A percentile compares a stretch with the other conserved stretches of the same genome.
Conservation (phyloP, 2,329 filamentous ascomycete species). For the Chaetomium strumarium region DNA sequence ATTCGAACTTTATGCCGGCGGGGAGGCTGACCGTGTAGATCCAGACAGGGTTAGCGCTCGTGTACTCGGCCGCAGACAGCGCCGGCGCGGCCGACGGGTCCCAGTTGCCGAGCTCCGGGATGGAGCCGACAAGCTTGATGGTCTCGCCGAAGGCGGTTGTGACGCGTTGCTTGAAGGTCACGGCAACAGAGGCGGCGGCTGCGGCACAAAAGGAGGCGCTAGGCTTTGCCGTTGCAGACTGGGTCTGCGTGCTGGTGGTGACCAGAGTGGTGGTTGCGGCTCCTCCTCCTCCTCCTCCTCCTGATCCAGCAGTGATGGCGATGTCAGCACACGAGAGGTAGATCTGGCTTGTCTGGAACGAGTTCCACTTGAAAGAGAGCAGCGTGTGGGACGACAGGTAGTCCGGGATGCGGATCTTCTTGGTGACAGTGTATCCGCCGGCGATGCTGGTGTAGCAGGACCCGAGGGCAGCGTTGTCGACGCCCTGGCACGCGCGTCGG, state of each 20-base stretch:
- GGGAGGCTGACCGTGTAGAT: constrained; percentile 44
- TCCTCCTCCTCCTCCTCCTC: constrained; percentile 6
- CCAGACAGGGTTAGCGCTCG: constrained; percentile 50
- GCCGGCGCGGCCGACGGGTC: constrained; percentile 39
- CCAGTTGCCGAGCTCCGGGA: constrained; percentile 47
- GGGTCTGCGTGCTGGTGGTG: constrained; percentile 17
- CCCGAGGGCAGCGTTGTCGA: constrained; percentile 38
- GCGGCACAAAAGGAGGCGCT: constrained; percentile 29
- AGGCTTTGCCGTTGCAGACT: constrained; percentile 18
- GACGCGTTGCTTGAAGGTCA: constrained; percentile 38
- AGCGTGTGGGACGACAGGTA: constrained; percentile 45
- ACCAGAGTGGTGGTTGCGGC: constrained; percentile 18
- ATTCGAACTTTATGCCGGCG: constrained; percentile 48
- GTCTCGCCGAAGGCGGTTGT: constrained; percentile 43
- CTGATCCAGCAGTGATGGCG: constrained; percentile 32
- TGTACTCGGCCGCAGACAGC: constrained; percentile 50
- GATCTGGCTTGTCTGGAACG: constrained; percentile 48
- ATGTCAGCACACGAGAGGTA: constrained; percentile 51
- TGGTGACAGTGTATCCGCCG: constrained; percentile 47
- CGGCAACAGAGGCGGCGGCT: constrained; percentile 32
- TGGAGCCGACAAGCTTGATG: constrained; percentile 43
- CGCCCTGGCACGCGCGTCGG: constrained; percentile 39
- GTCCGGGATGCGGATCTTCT: constrained; percentile 45
- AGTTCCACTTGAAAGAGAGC: constrained; percentile 49
- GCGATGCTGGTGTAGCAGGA: constrained; percentile 47